Evolutionary conservation across 371 early-diverging fungal species (phyloP), one percentile per base, ranked within the genome.

Genomic region (Batkoa obscura): DNA sequence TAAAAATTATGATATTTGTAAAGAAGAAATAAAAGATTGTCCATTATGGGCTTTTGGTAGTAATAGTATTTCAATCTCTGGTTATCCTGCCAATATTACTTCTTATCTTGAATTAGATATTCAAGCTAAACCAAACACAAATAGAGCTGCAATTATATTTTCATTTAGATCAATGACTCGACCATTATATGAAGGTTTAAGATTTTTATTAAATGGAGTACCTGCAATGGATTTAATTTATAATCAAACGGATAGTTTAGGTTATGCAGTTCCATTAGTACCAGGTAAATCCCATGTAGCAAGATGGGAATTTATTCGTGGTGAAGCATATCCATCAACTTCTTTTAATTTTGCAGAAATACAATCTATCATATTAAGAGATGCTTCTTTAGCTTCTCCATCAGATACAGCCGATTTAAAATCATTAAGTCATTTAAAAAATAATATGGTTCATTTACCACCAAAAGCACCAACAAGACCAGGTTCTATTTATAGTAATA

Each of bases 21-120:
- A 30, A 36, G 32, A 50, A 34, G 17, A 17, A 6, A 31, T 50
- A 31, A 50, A 34, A 17, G 34, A 34, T n/a, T 50, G 50, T 30
- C 50, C 50, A 36, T 17, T 12, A 5, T 50, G 50, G 50, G 34
- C 15, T 34, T 50, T 31, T 34, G 34, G 13, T 36, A 2, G 32
- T n/a, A 34, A 50, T 10, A 31, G 13, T 13, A 50, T 50, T 36
- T 31, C 32, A 4, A 50, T 50, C 50, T 17, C 12, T 31, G 50
- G 50, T 34, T 50, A 50, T 34, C 50, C 50, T 36, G 8, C 50
- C 50, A 50, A 50, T 34, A 50, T 36, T 34, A 34, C 30, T 34
- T 50, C 50, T n/a, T 50, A 50, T n/a, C 50, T 50, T 34, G 50
- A 50, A 36, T 34, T 50, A 13, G 50, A 50, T 36, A 34, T 50